phyloP scores from a whole-genome alignment of 306 rosid genomes.

The Fagus sylvatica region DNA sequence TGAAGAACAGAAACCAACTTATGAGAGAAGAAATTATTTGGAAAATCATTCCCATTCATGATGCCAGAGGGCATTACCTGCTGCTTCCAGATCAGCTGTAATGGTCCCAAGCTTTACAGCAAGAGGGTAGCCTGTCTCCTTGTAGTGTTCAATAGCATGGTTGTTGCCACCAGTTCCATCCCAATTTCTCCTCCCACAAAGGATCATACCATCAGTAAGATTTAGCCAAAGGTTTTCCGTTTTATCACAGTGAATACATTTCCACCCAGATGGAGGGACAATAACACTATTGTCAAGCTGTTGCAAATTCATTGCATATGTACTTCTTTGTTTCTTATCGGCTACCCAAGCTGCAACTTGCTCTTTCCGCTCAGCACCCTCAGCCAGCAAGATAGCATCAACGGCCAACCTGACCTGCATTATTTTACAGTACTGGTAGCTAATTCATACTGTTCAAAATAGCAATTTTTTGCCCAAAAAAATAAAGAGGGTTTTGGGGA shows the following conservation, averaged over 20 bases:
- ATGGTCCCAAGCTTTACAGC: constrained; percentile 96
- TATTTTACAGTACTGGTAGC: constrained; percentile 17
- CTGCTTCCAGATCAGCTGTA: constrained; percentile 93
- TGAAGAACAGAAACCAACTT: neutral
- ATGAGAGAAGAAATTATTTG: no score
- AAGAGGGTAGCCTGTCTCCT: constrained; percentile 81
- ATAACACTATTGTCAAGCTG: constrained; percentile 80
- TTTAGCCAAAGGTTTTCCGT: constrained; percentile 92
- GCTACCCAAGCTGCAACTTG: constrained; percentile 95
- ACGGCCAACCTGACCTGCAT: constrained; percentile 91
- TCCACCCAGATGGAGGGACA: constrained; percentile 91
- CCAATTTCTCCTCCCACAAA: constrained; percentile 94
- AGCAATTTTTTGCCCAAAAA: neutral
- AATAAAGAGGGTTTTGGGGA: neutral
- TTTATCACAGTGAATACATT: constrained; percentile 86
- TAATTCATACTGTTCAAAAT: constrained; percentile 4
- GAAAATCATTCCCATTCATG: neutral
- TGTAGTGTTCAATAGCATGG: constrained; percentile 86
- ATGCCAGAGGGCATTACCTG: constrained; percentile 61
- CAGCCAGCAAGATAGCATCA: constrained; percentile 73
- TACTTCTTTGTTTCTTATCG: constrained; percentile 62
- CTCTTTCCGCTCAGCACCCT: constrained; percentile 87
- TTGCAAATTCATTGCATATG: constrained; percentile 65
- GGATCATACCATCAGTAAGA: constrained; percentile 83
- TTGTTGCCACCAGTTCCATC: constrained; percentile 96